A percentile compares a stretch with the other conserved stretches of the same genome.
phyloP scores from a whole-genome alignment of 176 grass and related monocot genomes.

The Triticum turgidum region DNA sequence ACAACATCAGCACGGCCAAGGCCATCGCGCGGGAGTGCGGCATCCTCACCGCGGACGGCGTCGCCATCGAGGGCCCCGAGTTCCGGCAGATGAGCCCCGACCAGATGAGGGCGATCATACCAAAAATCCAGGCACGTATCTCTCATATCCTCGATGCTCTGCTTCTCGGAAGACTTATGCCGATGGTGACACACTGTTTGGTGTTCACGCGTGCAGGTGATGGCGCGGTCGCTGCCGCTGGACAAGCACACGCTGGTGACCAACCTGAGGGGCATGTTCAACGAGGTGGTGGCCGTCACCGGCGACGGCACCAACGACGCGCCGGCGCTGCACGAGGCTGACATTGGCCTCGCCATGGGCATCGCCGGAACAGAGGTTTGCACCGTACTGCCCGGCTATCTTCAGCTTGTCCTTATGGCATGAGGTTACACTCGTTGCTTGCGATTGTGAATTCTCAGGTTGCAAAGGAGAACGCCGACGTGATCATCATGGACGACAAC shows the following conservation, averaged over 20 bases:
- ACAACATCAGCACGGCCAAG: slow-evolving; percentile 95
- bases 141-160: not conserved
- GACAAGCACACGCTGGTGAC: slow-evolving; percentile 94
- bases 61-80: slow-evolving; percentile 84
- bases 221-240: slow-evolving; percentile 84
- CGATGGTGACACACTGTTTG: not conserved
- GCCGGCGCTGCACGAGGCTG: slow-evolving; percentile 88
- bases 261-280: slow-evolving; percentile 69
- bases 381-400: not conserved
- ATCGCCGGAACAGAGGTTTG: slow-evolving; percentile 92
- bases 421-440: not conserved
- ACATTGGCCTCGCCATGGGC: slow-evolving; percentile 95
- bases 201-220: slow-evolving; percentile 53
- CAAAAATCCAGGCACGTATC: slow-evolving; percentile 69
- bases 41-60: slow-evolving; percentile 76
- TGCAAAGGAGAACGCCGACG: slow-evolving; percentile 97
- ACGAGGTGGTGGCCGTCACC: slow-evolving; percentile 86
- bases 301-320: slow-evolving; percentile 95
- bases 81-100: slow-evolving; percentile 71
- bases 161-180: not conserved
- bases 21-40: slow-evolving; percentile 92
- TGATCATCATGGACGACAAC: slow-evolving; percentile 95
- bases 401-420: not conserved
- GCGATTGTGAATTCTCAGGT: slow-evolving; percentile 48
- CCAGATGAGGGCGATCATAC: slow-evolving; percentile 88